Conservation (phyloP, 2,329 filamentous ascomycete species). For the Paecilomyces dactylethromorphus region DNA sequence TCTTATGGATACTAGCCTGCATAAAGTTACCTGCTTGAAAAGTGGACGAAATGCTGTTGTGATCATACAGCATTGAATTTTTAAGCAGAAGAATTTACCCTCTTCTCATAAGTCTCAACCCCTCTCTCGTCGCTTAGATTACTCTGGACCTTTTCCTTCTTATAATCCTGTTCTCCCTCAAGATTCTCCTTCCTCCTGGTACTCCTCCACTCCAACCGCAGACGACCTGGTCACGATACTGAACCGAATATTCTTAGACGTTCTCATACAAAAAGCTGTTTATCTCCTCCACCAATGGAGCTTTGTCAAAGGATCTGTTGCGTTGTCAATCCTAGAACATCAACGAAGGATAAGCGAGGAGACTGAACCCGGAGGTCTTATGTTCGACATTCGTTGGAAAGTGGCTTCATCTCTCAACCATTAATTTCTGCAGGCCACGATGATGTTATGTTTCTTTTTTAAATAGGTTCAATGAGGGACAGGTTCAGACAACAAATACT, state of each 20-base stretch:
- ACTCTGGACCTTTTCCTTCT: too few species aligned
- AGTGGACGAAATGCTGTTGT: too few species aligned
- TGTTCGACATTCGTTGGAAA: conserved; percentile 6
- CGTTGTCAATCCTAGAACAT: conserved; percentile 58
- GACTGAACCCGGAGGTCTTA: conserved; percentile 4
- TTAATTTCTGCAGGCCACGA: conserved; percentile 7
- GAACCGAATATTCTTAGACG: conserved; percentile 6
- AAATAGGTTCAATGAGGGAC: background rate
- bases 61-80: too few species aligned
- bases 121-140: too few species aligned
- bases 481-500: too few species aligned
- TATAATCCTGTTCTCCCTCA: too few species aligned
- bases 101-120: too few species aligned
- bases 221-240: conserved; percentile 4
- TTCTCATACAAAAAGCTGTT: conserved; percentile 7
- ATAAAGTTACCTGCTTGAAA: too few species aligned
- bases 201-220: too few species aligned
- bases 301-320: conserved; percentile 21
- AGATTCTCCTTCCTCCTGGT: too few species aligned
- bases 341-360: conserved; percentile 31
- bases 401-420: conserved; percentile 4
- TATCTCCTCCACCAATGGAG: conserved; percentile 7
- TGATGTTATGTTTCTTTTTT: conserved; percentile 7
- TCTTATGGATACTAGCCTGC: too few species aligned
- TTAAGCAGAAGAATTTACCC: too few species aligned